phyloP scores from a whole-genome alignment of 2,329 filamentous ascomycete genomes.

The Emmonsia crescens region DNA sequence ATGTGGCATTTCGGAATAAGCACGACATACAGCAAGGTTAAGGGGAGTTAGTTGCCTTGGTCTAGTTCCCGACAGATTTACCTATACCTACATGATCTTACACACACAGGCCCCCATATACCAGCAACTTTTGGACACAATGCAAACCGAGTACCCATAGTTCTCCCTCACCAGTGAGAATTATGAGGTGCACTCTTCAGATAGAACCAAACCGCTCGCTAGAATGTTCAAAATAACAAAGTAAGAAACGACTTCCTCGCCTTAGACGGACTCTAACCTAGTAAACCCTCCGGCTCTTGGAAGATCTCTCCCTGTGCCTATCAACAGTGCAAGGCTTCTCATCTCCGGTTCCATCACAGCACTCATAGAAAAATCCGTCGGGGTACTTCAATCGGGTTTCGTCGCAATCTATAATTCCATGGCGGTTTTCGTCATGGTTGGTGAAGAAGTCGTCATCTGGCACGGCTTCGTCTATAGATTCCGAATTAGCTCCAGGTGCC shows the following conservation, averaged over 20 bases:
- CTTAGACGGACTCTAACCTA: neutral
- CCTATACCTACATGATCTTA: neutral
- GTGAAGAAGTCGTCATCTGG: conserved; percentile 4
- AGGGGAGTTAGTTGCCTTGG: too few species aligned
- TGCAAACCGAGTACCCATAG: neutral
- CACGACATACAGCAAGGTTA: neutral
- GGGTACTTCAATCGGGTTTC: conserved; percentile 1
- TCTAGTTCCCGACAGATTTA: too few species aligned
- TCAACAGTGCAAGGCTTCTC: conserved; percentile 4
- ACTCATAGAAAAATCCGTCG: conserved; percentile 6
- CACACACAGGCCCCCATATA: neutral
- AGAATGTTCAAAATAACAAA: neutral
- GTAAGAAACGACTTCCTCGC: neutral
- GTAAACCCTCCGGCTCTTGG: neutral
- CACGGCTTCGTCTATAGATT: neutral
- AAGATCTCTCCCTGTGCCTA: neutral
- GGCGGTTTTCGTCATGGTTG: conserved; percentile 10
- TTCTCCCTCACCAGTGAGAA: neutral
- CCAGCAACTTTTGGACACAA: too few species aligned
- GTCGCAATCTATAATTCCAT: conserved; percentile 7
- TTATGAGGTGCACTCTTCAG: too few species aligned
- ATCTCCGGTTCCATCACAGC: conserved; percentile 6
- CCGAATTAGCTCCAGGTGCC: neutral
- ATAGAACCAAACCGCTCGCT: too few species aligned
- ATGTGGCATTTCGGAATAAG: neutral